Evolutionary conservation across 2,329 filamentous ascomycete species (phyloP), one percentile per base, ranked within the genome.

Genomic region (Karstenula rhodostoma): DNA sequence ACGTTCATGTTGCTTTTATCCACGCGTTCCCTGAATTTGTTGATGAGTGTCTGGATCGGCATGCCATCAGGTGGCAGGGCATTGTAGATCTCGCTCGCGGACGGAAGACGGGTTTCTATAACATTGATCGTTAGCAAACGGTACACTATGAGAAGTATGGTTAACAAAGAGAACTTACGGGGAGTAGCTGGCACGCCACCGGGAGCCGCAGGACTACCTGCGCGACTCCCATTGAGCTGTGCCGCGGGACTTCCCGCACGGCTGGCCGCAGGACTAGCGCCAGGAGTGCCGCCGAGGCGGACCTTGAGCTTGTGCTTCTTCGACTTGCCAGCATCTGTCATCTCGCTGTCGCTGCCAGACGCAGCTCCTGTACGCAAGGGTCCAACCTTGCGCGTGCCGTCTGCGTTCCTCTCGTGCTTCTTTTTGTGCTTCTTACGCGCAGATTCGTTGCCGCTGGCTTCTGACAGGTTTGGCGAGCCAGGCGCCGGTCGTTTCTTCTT

Each of bases 391-490:
- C 69, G 70, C 19, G 69, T 69, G 23, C 67, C 67, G 46, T 75
- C 68, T 27, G 58, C 51, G 22, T 73, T 65, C 56, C 68, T 72
- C 25, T 66, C 67, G 56, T 72, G 73, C 46, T 73, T 73, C 69
- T 80, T 80, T 69, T 81, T 82, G 37, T 78, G 75, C 81, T 92
- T 92, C 80, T 95, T 93, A 66, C 90, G 90, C 25, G 89, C 87
- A 0, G 92, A 94, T 76, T 98, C 94, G 68, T 94, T 96, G 56
- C 93, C 94, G 75, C 93, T 96, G 10, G 93, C 93, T 75, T 98
- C 94, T 1, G 93, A 97, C 33, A 91, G 84, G 65, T 94, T 90
- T 3, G 94, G 93, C 17, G 93, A 97, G 19, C 93, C 93, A 33
- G 92, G 86, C 32, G 93, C 93, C 33, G 92, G 86, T 32, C 94